Base-by-base conservation (phyloP, 768 basidiomycete species). In the Psilocybe cubensis region DNA sequence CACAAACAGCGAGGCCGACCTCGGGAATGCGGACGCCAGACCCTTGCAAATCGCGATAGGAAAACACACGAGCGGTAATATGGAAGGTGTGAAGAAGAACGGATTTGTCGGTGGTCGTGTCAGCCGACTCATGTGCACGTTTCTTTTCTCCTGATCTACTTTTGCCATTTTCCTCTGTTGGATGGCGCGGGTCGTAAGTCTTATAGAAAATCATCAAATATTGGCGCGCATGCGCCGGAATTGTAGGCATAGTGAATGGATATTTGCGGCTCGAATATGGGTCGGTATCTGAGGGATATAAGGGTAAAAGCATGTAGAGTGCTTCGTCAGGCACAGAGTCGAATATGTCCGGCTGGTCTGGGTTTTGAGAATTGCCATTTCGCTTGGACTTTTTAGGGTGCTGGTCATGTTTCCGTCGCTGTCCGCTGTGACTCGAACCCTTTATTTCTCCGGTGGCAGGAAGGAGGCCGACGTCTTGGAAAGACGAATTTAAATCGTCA, bases 131-230 rank as follows among this genome's bases (percentile, higher is more conserved):
- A 17, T 80, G 77, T 52, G 71, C 68, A 7, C 72, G 70, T 62
- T 82, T 85, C 73, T 81, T 83, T 64, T 66, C 68, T 25, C 71
- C 63, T 23, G 72, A 70, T 29, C 66, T 66, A 25, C 64, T 63
- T 41, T 66, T 70, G 45, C 72, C 76, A 14, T 54, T 59, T 27
- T 61, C 59, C 23, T 59, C 54, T n/a, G 10, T n/a, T 43, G 38
- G 55, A 49, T 17, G 53, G 54, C 21, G 57, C 54, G 8, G 61
- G 3, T 59, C 31, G 6, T 65, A 62, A 11, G 49, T 50, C 53
- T 88, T 86, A 70, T 91, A 96, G 71, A 89, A 93, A 10, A 96
- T 86, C 44, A 96, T 79, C 28, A 95, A 77, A 64, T 89, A 94
- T 54, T 83, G 82, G 1, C 89, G 81, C 27, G 84, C 76, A 52